Percentiles rank a stretch among this genome's conserved stretches.
Conservation (phyloP, 352 stramenopile genomes). For the Nothophytophthora sp. region DNA sequence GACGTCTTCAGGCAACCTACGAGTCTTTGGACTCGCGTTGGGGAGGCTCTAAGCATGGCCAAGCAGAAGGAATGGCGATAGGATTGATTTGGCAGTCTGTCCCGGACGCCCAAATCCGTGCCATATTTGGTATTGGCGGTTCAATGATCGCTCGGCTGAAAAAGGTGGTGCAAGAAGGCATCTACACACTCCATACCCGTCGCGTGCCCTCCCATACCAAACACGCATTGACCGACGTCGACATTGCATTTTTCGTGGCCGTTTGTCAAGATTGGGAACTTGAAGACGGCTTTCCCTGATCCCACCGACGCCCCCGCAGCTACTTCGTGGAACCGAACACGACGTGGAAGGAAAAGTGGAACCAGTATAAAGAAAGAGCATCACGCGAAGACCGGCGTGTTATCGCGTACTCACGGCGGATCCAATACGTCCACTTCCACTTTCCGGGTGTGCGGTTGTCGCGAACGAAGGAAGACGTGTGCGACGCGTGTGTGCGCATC, state of each 20-base stretch:
- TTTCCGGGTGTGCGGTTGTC: neutral
- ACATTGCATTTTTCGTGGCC: neutral
- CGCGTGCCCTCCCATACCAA: neutral
- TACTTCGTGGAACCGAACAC: neutral
- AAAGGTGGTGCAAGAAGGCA: neutral
- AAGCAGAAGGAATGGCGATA: conserved; percentile 2
- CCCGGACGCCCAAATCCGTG: neutral
- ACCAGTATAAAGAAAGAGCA: neutral
- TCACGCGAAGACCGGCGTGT: neutral
- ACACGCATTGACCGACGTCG: conserved; percentile 3
- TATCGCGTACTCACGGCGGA: neutral
- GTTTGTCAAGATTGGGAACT: conserved; percentile 8
- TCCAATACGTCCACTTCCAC: neutral
- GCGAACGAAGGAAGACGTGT: neutral
- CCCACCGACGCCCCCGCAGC: no score
- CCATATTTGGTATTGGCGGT: neutral
- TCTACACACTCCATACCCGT: neutral
- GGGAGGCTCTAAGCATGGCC: neutral
- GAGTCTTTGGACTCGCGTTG: neutral
- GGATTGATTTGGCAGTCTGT: neutral
- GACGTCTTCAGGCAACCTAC: neutral
- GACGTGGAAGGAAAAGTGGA: neutral
- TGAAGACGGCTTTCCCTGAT: conserved; percentile 10
- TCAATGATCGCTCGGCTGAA: conserved; percentile 1
- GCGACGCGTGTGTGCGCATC: neutral